A percentile compares a stretch with the other conserved stretches of the same genome.
phyloP scores from a whole-genome alignment of 768 basidiomycete genomes.

The Rhizopogon vinicolor region DNA sequence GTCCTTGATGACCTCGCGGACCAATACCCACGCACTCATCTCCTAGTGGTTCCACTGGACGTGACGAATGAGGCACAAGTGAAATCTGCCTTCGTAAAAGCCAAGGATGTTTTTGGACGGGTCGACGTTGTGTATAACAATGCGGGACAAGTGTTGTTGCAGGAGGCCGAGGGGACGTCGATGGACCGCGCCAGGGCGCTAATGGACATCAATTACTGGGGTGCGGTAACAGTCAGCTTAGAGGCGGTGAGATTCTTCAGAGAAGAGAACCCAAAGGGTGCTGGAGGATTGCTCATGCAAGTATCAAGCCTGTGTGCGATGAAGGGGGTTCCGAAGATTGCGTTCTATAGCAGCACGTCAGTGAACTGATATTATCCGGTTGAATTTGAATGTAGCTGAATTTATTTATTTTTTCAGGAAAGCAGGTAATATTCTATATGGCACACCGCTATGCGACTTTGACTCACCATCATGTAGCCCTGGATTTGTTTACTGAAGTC shows the following conservation, averaged over 20 bases:
- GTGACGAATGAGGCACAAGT: constrained; percentile 16
- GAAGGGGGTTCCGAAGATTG: neutral
- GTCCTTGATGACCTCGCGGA: constrained; percentile 12
- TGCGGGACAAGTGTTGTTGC: constrained; percentile 18
- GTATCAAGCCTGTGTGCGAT: constrained; percentile 19
- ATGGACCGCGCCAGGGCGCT: constrained; percentile 21
- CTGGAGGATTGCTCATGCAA: constrained; percentile 29
- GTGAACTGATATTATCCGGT: neutral
- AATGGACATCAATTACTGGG: constrained; percentile 33
- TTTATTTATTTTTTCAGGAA: neutral
- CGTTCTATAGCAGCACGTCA: constrained; percentile 21
- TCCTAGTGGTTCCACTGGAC: constrained; percentile 26
- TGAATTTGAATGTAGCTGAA: neutral
- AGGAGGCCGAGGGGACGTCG: constrained; percentile 21
- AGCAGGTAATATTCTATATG: neutral
- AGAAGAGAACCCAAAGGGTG: constrained; percentile 20
- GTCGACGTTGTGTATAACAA: constrained; percentile 26
- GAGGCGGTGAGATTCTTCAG: constrained; percentile 28
- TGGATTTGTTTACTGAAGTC: neutral
- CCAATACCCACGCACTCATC: constrained; percentile 12
- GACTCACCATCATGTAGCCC: neutral
- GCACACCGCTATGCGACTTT: neutral
- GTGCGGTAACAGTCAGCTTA: constrained; percentile 15
- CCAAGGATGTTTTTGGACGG: constrained; percentile 22
- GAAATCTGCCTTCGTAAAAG: constrained; percentile 11